Conservation (phyloP, 2,329 filamentous ascomycete species). For the Fusarium nygamai region DNA sequence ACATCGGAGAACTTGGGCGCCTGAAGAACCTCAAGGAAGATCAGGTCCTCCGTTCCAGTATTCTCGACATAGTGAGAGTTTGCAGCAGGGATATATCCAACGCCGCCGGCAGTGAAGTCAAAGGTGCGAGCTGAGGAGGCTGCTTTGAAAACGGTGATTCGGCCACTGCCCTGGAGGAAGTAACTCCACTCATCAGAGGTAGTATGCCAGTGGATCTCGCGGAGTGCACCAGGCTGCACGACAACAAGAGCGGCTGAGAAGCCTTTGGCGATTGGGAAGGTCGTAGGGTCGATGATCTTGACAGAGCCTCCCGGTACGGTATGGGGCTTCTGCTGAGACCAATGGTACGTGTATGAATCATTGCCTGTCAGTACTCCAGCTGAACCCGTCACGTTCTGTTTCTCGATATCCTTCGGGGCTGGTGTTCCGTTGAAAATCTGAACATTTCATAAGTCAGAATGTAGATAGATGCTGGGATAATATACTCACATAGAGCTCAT, state of each 20-base stretch:
- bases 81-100: slow-evolving; percentile 5
- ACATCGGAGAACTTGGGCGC: slow-evolving; percentile 11
- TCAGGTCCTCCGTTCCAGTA: slow-evolving; percentile 1
- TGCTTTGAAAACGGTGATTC: slow-evolving; percentile 8
- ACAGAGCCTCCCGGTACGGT: slow-evolving; percentile 11
- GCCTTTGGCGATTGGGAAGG: slow-evolving; percentile 1
- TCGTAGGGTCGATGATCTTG: slow-evolving; percentile 7
- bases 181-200: slow-evolving; percentile 16
- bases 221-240: neutral
- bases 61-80: slow-evolving; percentile 21
- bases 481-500: slow-evolving; percentile 8
- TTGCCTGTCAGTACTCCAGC: neutral
- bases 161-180: slow-evolving; percentile 9
- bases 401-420: slow-evolving; percentile 2
- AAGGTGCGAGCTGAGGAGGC: slow-evolving; percentile 1
- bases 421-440: slow-evolving; percentile 20
- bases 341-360: slow-evolving; percentile 16
- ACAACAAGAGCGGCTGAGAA: slow-evolving; percentile 11
- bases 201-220: slow-evolving; percentile 18
- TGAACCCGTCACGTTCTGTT: slow-evolving; percentile 1
- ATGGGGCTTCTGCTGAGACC: slow-evolving; percentile 15
- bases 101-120: slow-evolving; percentile 8
- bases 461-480: fast-evolving
- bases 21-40: slow-evolving; percentile 19
- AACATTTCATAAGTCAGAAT: fast-evolving